phyloP scores from a whole-genome alignment of 352 stramenopile species.

The Phytopythium ostracodes region DNA sequence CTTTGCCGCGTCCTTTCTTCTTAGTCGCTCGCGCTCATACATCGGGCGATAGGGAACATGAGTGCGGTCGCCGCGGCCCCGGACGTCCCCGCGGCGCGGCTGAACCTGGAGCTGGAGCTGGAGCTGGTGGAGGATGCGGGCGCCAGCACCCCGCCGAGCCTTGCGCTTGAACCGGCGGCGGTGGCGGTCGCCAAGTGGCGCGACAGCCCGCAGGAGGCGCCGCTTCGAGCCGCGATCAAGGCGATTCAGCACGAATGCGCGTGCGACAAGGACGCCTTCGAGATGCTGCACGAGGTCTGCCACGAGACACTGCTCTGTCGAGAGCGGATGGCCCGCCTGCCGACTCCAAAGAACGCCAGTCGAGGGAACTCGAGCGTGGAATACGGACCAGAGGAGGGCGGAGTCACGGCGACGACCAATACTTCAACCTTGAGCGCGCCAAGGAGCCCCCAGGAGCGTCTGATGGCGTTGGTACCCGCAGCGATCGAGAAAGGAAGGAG shows the following conservation, averaged over 20 bases:
- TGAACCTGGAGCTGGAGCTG: slow-evolving; percentile 23
- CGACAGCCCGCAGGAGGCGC: slow-evolving; percentile 23
- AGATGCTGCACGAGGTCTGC: slow-evolving; percentile 66
- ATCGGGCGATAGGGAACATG: neutral
- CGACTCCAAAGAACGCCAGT: neutral
- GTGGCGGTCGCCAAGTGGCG: neutral
- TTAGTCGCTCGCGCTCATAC: neutral
- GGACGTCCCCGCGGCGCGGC: neutral
- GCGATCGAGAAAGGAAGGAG: slow-evolving; percentile 51
- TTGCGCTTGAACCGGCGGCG: neutral
- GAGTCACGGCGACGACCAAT: slow-evolving; percentile 2
- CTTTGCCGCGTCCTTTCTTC: neutral
- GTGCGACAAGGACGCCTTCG: slow-evolving; percentile 37
- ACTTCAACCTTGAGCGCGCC: slow-evolving; percentile 18
- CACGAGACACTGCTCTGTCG: slow-evolving; percentile 31
- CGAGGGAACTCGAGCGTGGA: slow-evolving; percentile 7
- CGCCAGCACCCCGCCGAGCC: neutral
- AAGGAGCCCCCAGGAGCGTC: slow-evolving; percentile 54
- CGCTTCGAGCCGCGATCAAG: slow-evolving; percentile 40
- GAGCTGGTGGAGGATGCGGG: slow-evolving; percentile 1
- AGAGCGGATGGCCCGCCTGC: neutral
- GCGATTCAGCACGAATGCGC: slow-evolving; percentile 50
- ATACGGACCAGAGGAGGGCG: neutral
- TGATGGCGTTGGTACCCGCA: slow-evolving; percentile 33
- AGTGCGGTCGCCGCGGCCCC: neutral